A percentile compares a stretch with the other conserved stretches of the same genome.
phyloP scores from a whole-genome alignment of 1,139 yeast genomes.

The Candida pseudoviswanathii region DNA sequence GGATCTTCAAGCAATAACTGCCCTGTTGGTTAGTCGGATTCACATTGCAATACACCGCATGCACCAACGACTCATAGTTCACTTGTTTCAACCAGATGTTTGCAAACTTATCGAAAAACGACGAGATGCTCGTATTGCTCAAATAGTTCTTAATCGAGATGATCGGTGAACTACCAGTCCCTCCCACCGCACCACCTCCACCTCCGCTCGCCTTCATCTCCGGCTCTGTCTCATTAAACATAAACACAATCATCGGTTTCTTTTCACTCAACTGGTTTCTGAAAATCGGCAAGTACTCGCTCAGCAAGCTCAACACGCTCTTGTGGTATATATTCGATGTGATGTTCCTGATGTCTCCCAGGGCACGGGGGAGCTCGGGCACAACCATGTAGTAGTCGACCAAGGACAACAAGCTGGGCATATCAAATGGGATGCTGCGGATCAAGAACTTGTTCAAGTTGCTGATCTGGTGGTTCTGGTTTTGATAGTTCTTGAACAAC shows the following conservation, averaged over 20 bases:
- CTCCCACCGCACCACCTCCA: background rate
- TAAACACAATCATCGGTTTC: constrained; percentile 36
- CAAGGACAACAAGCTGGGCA: constrained; percentile 33
- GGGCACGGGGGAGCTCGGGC: constrained; percentile 20
- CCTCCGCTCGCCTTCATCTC: background rate
- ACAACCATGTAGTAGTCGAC: constrained; percentile 35
- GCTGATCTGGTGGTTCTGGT: constrained; percentile 11
- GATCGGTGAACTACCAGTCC: constrained; percentile 15
- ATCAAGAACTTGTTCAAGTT: constrained; percentile 24
- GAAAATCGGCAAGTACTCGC: constrained; percentile 25
- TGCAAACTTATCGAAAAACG: constrained; percentile 46
- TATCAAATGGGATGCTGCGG: constrained; percentile 35
- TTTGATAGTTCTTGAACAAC: constrained; percentile 2
- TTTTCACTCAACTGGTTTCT: constrained; percentile 22
- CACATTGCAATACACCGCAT: constrained; percentile 42
- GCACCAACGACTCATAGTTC: constrained; percentile 34
- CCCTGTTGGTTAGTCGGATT: constrained; percentile 19
- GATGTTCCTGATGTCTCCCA: background rate
- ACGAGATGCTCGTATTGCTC: constrained; percentile 23
- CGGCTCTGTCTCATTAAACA: constrained; percentile 25
- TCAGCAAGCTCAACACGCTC: constrained; percentile 21
- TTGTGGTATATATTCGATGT: constrained; percentile 18
- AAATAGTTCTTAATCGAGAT: constrained; percentile 27
- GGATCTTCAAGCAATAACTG: constrained; percentile 43
- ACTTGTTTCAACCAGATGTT: constrained; percentile 37